phyloP scores from a whole-genome alignment of 164 flowering plant species.

The Vitis labrusca region DNA sequence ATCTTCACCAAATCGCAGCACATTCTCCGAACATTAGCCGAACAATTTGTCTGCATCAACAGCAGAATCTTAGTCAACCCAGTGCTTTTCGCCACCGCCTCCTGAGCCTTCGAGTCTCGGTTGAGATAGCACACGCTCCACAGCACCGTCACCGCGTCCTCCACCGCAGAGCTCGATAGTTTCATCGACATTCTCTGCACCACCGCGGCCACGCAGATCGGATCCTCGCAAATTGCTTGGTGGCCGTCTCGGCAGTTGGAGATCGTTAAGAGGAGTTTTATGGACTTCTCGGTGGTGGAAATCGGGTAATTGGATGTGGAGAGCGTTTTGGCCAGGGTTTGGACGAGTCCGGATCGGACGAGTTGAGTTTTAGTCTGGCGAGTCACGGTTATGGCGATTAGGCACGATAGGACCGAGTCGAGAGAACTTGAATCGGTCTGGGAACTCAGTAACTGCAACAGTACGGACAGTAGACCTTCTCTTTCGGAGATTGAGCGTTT shows the following conservation, averaged over 20 bases:
- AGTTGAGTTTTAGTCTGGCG: constrained; percentile 23
- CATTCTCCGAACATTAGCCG: constrained; percentile 26
- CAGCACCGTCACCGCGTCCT: constrained; percentile 33
- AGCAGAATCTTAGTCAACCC: constrained; percentile 37
- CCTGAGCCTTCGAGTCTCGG: constrained; percentile 21
- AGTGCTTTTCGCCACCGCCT: constrained; percentile 23
- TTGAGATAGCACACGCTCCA: constrained; percentile 36
- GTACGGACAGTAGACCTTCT: constrained; percentile 7
- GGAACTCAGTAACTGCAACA: constrained; percentile 7
- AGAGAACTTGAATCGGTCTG: constrained; percentile 9
- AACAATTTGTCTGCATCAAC: constrained; percentile 40
- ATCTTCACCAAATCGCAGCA: constrained; percentile 36
- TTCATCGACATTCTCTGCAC: constrained; percentile 30
- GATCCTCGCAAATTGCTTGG: constrained; percentile 24
- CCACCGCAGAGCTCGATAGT: constrained; percentile 34
- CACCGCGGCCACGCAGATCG: constrained; percentile 25
- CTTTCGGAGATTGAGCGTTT: constrained; percentile 15
- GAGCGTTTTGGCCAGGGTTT: constrained; percentile 16
- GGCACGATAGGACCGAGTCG: constrained; percentile 21
- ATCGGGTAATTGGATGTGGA: not conserved
- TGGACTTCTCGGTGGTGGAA: constrained; percentile 16
- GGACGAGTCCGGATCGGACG: constrained; percentile 23
- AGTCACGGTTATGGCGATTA: constrained; percentile 15
- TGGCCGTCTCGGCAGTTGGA: constrained; percentile 34
- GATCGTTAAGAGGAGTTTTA: constrained; percentile 26